Percentiles rank a stretch among this genome's conserved stretches.
Conservation (phyloP, 2,329 filamentous ascomycete species). For the Huntiella moniliformis region DNA sequence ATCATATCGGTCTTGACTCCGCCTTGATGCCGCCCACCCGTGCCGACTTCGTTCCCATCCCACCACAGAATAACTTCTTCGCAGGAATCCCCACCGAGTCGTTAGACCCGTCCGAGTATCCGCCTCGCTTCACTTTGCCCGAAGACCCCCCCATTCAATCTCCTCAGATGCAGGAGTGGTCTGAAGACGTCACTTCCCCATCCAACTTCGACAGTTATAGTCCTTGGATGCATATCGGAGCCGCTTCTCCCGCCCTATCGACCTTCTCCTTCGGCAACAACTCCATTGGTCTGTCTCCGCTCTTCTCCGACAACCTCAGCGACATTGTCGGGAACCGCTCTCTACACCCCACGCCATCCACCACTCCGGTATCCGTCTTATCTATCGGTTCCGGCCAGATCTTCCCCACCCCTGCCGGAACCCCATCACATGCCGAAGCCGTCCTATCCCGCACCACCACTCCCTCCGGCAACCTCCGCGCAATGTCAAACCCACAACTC, state of each 20-base stretch:
- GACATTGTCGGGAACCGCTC: constrained; percentile 4
- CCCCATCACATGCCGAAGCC: constrained; percentile 4
- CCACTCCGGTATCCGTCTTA: constrained; percentile 8
- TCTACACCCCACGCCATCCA: constrained; percentile 9
- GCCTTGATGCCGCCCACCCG: not conserved
- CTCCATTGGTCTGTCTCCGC: constrained; percentile 3
- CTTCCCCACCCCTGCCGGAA: constrained; percentile 6
- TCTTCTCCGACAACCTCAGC: constrained; percentile 6
- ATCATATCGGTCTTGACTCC: not conserved
- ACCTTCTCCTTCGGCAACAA: constrained; percentile 4
- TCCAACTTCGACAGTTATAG: not conserved
- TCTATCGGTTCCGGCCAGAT: constrained; percentile 10
- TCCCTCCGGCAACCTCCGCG: not conserved
- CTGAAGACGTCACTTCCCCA: no score
- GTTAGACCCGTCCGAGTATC: no score
- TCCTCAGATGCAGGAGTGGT: no score
- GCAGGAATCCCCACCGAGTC: no score
- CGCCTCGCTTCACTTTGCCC: no score
- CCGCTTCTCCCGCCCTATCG: constrained; percentile 2
- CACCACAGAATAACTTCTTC: not conserved
- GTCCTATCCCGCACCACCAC: constrained; percentile 1
- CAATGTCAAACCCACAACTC: not conserved
- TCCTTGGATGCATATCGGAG: not conserved
- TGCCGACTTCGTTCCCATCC: not conserved
- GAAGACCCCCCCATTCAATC: no score